phyloP scores from a whole-genome alignment of 1,284 basidiomycete genomes.

The Ceraceosorus bombacis region DNA sequence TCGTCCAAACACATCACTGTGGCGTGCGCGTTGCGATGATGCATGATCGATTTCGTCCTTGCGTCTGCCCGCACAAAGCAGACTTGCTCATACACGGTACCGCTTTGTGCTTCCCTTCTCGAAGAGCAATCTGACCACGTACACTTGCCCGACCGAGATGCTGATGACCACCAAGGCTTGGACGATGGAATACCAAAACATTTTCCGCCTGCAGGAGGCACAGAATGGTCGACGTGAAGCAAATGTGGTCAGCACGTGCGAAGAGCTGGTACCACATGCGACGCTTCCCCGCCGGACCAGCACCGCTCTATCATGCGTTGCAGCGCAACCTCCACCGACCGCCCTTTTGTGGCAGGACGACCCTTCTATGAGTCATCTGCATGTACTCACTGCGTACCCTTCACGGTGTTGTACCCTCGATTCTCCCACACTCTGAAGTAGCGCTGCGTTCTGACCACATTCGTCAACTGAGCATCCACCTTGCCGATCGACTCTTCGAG shows the following conservation, averaged over 20 bases:
- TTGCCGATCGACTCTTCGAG: slow-evolving; percentile 38
- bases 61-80: neutral
- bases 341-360: too few relatives aligned
- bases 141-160: slow-evolving; percentile 42
- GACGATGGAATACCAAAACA: slow-evolving; percentile 43
- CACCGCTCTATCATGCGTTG: too few relatives aligned
- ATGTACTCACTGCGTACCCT: slow-evolving; percentile 29
- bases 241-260: slow-evolving; percentile 4
- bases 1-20: too few relatives aligned
- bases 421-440: slow-evolving; percentile 47
- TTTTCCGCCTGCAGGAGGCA: slow-evolving; percentile 18
- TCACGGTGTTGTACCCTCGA: slow-evolving; percentile 40
- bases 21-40: too few relatives aligned
- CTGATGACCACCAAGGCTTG: slow-evolving; percentile 36
- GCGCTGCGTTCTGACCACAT: slow-evolving; percentile 37
- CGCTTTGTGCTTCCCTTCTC: slow-evolving; percentile 39
- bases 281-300: too few relatives aligned
- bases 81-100: slow-evolving; percentile 26
- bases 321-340: too few relatives aligned
- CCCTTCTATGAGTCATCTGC: too few relatives aligned
- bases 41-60: too few relatives aligned
- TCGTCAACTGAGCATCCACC: slow-evolving; percentile 28
- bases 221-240: too few relatives aligned
- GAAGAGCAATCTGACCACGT: slow-evolving; percentile 38
- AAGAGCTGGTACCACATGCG: too few relatives aligned